phyloP scores from a whole-genome alignment of 2,329 filamentous ascomycete species.

The Ophiostoma sp. region DNA sequence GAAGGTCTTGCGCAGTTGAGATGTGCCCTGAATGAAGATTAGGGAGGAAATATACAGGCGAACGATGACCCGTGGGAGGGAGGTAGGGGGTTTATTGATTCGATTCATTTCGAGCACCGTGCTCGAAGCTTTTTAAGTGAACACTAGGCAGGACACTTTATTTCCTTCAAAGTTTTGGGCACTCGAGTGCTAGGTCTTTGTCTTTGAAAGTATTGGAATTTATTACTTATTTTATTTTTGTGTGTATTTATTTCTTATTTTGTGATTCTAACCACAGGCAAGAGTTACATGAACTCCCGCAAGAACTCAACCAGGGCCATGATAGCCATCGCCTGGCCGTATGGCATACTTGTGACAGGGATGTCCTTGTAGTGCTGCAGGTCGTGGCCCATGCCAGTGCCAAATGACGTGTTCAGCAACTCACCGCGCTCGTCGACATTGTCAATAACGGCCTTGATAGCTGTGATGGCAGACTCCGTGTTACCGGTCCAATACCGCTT shows the following conservation, averaged over 20 bases:
- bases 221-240: background rate
- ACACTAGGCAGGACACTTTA: no score
- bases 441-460: constrained; percentile 64
- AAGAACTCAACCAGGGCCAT: constrained; percentile 77
- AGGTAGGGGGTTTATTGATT: background rate
- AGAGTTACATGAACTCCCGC: constrained; percentile 48
- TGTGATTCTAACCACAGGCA: background rate
- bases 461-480: constrained; percentile 61
- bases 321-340: constrained; percentile 82
- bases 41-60: no score
- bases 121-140: no score
- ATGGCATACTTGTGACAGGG: constrained; percentile 76
- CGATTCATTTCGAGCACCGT: background rate
- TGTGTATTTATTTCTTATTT: background rate
- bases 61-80: no score
- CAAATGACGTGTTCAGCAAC: constrained; percentile 72
- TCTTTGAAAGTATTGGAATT: background rate
- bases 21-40: background rate
- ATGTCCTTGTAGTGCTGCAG: constrained; percentile 79
- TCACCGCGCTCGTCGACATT: constrained; percentile 69
- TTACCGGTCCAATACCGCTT: constrained; percentile 70
- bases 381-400: constrained; percentile 72
- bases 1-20: constrained; percentile 29
- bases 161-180: no score
- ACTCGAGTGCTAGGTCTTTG: background rate